A percentile compares a stretch with the other conserved stretches of the same genome.
These are phyloP conservation scores for Jaminaea rosea DNA, from an alignment of 1,284 basidiomycete genomes.

Conservation along the genomic window DNA sequence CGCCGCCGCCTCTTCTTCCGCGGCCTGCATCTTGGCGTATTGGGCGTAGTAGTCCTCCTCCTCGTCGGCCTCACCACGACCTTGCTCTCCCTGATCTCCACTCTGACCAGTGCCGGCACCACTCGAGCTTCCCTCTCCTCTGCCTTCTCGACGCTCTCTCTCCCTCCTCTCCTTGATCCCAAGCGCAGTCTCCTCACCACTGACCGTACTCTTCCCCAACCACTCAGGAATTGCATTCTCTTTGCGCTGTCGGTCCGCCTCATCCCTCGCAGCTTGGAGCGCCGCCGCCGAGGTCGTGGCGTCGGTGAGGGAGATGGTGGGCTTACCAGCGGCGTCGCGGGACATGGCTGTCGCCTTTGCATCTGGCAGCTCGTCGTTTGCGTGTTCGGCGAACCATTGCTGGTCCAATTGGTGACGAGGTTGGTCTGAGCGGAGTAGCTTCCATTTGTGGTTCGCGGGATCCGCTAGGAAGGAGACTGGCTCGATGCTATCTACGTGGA, in stretches of 20 bases:
- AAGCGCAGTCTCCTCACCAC: constrained; percentile 76
- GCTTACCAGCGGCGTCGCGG: constrained; percentile 2
- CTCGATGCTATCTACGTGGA: constrained; percentile 50
- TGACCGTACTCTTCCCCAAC: constrained; percentile 89
- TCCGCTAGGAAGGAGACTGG: constrained; percentile 58
- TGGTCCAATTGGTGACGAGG: no score
- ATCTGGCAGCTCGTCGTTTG: background rate
- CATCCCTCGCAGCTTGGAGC: constrained; percentile 49
- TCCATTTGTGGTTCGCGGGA: constrained; percentile 34
- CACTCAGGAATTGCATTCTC: constrained; percentile 87
- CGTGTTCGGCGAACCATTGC: background rate
- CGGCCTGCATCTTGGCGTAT: constrained; percentile 30
- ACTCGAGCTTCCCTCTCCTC: background rate
- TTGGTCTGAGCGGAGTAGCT: background rate
- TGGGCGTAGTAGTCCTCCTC: constrained; percentile 43
- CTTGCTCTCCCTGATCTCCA: constrained; percentile 17
- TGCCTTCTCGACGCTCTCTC: constrained; percentile 8
- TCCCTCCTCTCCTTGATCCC: constrained; percentile 50
- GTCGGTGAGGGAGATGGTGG: constrained; percentile 22
- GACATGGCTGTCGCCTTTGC: constrained; percentile 1
- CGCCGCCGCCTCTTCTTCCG: constrained; percentile 15
- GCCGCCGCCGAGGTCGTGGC: constrained; percentile 41
- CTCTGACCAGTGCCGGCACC: constrained; percentile 12
- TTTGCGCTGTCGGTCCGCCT: constrained; percentile 50
- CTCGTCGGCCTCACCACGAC: constrained; percentile 11